Evolutionary conservation across 2,329 filamentous ascomycete genomes (phyloP).

Genomic region (Achaetomium macrosporum): DNA sequence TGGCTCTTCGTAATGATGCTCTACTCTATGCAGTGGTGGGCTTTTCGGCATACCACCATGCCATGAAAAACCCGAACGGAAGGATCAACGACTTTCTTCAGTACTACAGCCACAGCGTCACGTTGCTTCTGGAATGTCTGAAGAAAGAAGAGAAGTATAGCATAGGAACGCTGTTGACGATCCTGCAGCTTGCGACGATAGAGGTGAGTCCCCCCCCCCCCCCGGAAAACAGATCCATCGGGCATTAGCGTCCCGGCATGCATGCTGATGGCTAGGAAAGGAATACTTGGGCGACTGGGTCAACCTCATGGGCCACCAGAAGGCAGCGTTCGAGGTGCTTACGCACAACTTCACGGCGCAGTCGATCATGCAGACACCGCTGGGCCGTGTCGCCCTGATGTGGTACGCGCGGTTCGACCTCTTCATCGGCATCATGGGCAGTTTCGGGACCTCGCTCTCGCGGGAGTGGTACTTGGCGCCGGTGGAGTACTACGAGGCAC

Average conservation of each 20-base stretch:
- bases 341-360: constrained; percentile 71
- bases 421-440: constrained; percentile 75
- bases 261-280: constrained; percentile 39
- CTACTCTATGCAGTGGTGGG: constrained; percentile 81
- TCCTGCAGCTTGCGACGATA: constrained; percentile 86
- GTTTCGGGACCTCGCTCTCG: constrained; percentile 65
- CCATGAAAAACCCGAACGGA: constrained; percentile 62
- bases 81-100: constrained; percentile 75
- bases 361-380: constrained; percentile 63
- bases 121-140: constrained; percentile 64
- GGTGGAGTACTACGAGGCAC: constrained; percentile 56
- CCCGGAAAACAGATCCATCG: constrained; percentile 6
- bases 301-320: constrained; percentile 87
- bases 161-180: constrained; percentile 73
- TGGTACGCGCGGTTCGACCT: constrained; percentile 92
- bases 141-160: constrained; percentile 64
- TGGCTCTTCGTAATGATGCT: constrained; percentile 69
- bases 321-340: constrained; percentile 77
- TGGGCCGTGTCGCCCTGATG: constrained; percentile 67
- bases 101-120: constrained; percentile 87
- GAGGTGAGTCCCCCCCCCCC: constrained; percentile 53
- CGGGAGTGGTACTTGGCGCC: constrained; percentile 71
- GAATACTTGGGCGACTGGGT: constrained; percentile 96
- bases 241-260: not conserved
- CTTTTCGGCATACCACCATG: constrained; percentile 83